phyloP scores from a whole-genome alignment of 768 basidiomycete species.

The Agrocybe chaxingu region DNA sequence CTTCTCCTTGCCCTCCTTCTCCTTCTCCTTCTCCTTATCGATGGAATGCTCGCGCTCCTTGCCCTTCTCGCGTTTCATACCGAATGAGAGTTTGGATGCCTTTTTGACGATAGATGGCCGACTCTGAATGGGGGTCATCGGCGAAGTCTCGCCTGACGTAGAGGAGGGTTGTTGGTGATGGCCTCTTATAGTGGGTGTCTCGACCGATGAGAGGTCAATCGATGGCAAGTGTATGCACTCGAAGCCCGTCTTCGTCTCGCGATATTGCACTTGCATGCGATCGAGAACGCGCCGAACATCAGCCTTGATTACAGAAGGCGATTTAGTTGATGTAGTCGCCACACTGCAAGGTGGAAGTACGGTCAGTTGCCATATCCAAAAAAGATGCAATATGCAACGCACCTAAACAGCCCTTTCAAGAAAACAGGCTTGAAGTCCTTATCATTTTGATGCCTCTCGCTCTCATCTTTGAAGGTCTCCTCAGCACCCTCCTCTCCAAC shows the following conservation, averaged over 20 bases:
- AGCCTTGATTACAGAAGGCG: slow-evolving; percentile 72
- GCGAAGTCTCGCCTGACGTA: slow-evolving; percentile 42
- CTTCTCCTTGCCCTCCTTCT: slow-evolving; percentile 33
- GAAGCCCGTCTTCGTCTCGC: slow-evolving; percentile 86
- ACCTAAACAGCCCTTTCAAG: slow-evolving; percentile 95
- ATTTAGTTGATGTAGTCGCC: slow-evolving; percentile 90
- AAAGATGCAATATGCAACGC: slow-evolving; percentile 19
- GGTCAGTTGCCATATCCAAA: slow-evolving; percentile 2
- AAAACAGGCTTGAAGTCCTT: slow-evolving; percentile 92
- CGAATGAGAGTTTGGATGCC: slow-evolving; percentile 77
- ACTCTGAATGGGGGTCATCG: slow-evolving; percentile 28
- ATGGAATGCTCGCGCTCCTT: slow-evolving; percentile 45
- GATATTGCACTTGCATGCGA: slow-evolving; percentile 93
- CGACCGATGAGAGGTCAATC: slow-evolving; percentile 83
- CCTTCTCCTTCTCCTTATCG: slow-evolving; percentile 40
- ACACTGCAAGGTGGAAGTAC: slow-evolving; percentile 49
- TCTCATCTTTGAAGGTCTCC: slow-evolving; percentile 45
- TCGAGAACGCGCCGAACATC: slow-evolving; percentile 88
- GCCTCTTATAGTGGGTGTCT: slow-evolving; percentile 26
- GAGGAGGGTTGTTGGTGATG: slow-evolving; percentile 41
- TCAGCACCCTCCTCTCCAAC: slow-evolving; percentile 33
- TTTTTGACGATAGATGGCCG: slow-evolving; percentile 65
- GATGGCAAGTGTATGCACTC: slow-evolving; percentile 96
- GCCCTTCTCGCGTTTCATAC: slow-evolving; percentile 53
- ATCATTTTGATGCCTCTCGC: slow-evolving; percentile 48